Conservation (phyloP, 1,284 basidiomycete species). For the Agroathelia rolfsii region DNA sequence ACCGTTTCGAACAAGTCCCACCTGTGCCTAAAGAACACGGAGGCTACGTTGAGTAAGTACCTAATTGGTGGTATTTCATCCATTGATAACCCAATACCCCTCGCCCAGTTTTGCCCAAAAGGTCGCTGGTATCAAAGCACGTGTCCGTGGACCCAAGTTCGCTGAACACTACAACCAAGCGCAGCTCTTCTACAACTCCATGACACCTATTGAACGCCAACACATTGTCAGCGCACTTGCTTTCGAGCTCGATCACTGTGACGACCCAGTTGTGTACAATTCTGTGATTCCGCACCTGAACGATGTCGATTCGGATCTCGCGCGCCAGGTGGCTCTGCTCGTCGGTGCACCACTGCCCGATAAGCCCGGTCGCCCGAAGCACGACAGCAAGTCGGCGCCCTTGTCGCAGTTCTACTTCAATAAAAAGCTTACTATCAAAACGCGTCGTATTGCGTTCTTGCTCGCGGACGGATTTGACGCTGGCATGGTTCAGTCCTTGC, state of each 20-base stretch:
- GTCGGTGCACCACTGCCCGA: conserved; percentile 51
- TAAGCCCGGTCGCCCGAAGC: conserved; percentile 37
- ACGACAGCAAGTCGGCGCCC: conserved; percentile 41
- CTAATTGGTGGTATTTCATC: too few species aligned
- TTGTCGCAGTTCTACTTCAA: conserved; percentile 53
- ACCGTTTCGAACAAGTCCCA: conserved; percentile 46
- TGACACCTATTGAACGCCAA: conserved; percentile 51
- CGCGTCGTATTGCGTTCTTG: conserved; percentile 65
- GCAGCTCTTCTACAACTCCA: conserved; percentile 75
- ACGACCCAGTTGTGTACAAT: conserved; percentile 62
- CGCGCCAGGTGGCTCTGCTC: conserved; percentile 51
- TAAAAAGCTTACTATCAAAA: conserved; percentile 53
- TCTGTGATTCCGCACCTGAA: conserved; percentile 57
- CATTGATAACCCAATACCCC: neutral
- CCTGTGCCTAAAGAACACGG: conserved; percentile 42
- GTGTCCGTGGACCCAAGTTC: conserved; percentile 65
- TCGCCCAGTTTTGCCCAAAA: conserved; percentile 33
- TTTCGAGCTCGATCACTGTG: conserved; percentile 75
- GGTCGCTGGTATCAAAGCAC: conserved; percentile 54
- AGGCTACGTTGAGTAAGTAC: conserved; percentile 53
- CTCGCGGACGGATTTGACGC: conserved; percentile 66
- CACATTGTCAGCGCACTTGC: conserved; percentile 60
- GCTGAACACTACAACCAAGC: conserved; percentile 62
- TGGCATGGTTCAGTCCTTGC: conserved; percentile 45
- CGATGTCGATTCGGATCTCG: conserved; percentile 62